Conservation (phyloP, 257 asterid genomes). For the Lycium barbarum region DNA sequence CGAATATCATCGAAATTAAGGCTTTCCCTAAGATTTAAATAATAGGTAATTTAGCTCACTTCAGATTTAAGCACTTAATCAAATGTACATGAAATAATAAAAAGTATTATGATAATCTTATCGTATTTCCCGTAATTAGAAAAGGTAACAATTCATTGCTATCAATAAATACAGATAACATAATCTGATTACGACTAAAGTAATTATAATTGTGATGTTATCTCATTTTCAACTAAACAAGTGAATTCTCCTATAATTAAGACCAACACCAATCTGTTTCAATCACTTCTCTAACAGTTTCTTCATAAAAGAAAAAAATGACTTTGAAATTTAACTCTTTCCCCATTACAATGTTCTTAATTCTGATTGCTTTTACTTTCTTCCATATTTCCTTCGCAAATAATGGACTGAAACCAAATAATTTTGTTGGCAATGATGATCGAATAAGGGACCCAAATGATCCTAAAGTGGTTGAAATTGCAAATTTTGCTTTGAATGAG, state of each 20-base stretch:
- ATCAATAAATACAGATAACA: not conserved
- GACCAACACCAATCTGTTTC: not conserved
- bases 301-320: conserved; percentile 13
- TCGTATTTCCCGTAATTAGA: not conserved
- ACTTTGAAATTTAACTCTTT: not conserved
- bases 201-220: not conserved
- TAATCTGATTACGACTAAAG: too few relatives aligned
- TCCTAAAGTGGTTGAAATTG: not conserved
- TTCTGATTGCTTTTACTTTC: not conserved
- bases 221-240: not conserved
- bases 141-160: not conserved
- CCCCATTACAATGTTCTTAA: not conserved
- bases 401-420: not conserved
- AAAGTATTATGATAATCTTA: not conserved
- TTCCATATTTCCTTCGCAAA: not conserved
- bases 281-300: not conserved
- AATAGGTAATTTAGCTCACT: not conserved
- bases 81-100: not conserved
- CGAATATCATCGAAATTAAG: not conserved
- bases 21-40: not conserved
- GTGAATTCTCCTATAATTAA: not conserved
- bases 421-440: not conserved
- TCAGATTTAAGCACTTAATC: too few relatives aligned
- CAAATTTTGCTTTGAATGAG: not conserved
- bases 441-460: not conserved